These are phyloP conservation scores for Rhynchospora breviuscula DNA, from an alignment of 176 grass and related monocot species.

Conservation along the genomic window DNA sequence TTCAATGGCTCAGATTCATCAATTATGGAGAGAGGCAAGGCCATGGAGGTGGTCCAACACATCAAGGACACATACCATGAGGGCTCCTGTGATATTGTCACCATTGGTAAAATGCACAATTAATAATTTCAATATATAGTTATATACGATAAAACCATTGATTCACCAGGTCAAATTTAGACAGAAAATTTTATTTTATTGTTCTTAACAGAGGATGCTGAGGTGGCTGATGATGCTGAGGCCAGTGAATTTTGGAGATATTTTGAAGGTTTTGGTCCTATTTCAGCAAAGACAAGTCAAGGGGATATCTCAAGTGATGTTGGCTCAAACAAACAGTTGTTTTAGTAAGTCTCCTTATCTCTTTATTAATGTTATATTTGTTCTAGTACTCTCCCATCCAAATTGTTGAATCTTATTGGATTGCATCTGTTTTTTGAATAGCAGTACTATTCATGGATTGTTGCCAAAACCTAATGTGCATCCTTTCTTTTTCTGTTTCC, in stretches of 20 bases:
- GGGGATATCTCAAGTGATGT: constrained; percentile 29
- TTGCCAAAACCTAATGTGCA: not conserved
- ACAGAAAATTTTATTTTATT: constrained; percentile 15
- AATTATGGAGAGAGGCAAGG: constrained; percentile 93
- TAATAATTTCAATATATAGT: not conserved
- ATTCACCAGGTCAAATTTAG: not conserved
- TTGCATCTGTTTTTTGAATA: not conserved
- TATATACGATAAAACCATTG: not conserved
- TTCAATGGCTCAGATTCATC: constrained; percentile 88
- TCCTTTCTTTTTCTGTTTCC: constrained; percentile 21
- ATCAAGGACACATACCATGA: constrained; percentile 94
- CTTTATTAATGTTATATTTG: constrained; percentile 3
- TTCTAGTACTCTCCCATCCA: not conserved
- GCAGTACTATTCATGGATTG: not conserved
- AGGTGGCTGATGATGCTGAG: constrained; percentile 72
- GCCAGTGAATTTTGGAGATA: constrained; percentile 88
- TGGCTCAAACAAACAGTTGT: constrained; percentile 36
- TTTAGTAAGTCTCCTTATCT: constrained; percentile 41
- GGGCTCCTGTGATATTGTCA: constrained; percentile 63
- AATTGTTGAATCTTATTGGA: not conserved
- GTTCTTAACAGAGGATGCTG: constrained; percentile 57
- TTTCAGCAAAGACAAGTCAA: constrained; percentile 55
- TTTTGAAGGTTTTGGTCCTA: constrained; percentile 93
- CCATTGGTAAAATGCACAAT: constrained; percentile 52
- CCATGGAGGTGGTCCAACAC: constrained; percentile 93